phyloP scores from a whole-genome alignment of 371 early-diverging fungal genomes.

The Smittium culicis region DNA sequence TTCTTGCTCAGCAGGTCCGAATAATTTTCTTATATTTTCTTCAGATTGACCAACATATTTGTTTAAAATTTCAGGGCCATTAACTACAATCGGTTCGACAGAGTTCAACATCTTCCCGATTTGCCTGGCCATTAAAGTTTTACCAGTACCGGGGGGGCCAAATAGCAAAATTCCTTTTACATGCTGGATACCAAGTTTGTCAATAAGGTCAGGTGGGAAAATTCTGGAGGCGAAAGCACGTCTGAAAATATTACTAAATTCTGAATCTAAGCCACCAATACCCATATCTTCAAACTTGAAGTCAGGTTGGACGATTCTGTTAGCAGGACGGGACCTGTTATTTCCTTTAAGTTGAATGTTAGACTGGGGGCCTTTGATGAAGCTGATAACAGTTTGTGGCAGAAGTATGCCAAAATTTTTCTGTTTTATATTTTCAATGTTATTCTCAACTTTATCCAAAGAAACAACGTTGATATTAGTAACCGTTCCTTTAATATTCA shows the following conservation, averaged over 20 bases:
- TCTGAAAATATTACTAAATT: constrained; percentile 95
- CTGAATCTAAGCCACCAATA: constrained; percentile 97
- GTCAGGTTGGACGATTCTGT: constrained; percentile 49
- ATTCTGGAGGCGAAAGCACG: constrained; percentile 99
- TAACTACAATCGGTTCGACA: constrained; percentile 53
- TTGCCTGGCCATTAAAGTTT: constrained; percentile 98
- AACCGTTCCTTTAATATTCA: constrained; percentile 38
- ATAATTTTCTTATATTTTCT: constrained; percentile 96
- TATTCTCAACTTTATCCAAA: constrained; percentile 10
- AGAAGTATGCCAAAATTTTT: constrained; percentile 49
- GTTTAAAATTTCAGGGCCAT: constrained; percentile 12
- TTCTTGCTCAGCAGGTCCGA: constrained; percentile 93
- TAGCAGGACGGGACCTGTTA: constrained; percentile 29
- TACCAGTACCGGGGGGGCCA: constrained; percentile 98
- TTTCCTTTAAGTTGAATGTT: constrained; percentile 56
- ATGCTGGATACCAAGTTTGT: constrained; percentile 94
- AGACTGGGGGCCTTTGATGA: constrained; percentile 56
- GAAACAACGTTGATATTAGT: constrained; percentile 29
- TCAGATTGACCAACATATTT: constrained; percentile 98
- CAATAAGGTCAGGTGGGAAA: constrained; percentile 90
- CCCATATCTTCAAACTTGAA: constrained; percentile 98
- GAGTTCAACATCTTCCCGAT: constrained; percentile 98
- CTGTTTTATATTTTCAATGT: neutral
- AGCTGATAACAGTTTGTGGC: constrained; percentile 49
- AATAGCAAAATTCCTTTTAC: constrained; percentile 84